A percentile compares a stretch with the other conserved stretches of the same genome.
Conservation (phyloP, 495 filamentous ascomycete genomes). For the Hypoxylon cercidicola region DNA sequence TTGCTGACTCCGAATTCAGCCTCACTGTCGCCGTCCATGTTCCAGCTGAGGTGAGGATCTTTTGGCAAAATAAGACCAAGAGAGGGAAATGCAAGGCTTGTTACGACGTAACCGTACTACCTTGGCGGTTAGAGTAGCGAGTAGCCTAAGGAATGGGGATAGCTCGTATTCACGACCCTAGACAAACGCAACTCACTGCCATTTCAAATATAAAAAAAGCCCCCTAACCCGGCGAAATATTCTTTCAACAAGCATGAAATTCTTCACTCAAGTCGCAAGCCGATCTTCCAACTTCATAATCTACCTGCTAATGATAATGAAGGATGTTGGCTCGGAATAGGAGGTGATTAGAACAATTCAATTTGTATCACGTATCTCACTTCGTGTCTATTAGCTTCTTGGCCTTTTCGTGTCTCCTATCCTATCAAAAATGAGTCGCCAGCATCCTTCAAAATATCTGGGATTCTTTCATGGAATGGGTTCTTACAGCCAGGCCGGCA, state of each 20-base stretch:
- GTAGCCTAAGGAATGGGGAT: constrained; percentile 16
- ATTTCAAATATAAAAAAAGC: constrained; percentile 25
- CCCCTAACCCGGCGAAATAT: constrained; percentile 5
- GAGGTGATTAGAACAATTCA: neutral
- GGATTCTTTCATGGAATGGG: neutral
- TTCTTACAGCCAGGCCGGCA: too few species aligned
- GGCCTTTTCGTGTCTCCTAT: neutral
- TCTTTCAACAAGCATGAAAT: constrained; percentile 2
- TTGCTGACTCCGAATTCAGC: constrained; percentile 19
- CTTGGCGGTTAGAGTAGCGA: constrained; percentile 33
- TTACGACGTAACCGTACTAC: constrained; percentile 19
- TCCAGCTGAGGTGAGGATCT: constrained; percentile 27
- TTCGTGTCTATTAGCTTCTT: neutral
- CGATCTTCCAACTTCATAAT: neutral
- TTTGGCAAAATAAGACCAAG: constrained; percentile 16
- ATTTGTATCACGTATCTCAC: neutral
- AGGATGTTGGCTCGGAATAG: neutral
- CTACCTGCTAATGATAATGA: neutral
- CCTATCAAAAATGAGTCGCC: neutral
- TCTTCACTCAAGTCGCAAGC: neutral
- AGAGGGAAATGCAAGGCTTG: constrained; percentile 33
- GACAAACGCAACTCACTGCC: constrained; percentile 14
- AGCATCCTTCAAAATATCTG: neutral
- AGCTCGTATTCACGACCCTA: constrained; percentile 37
- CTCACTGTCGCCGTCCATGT: constrained; percentile 9